Evolutionary conservation across 1,284 basidiomycete genomes (phyloP).

Genomic region (Ustanciosporium gigantosporum): DNA sequence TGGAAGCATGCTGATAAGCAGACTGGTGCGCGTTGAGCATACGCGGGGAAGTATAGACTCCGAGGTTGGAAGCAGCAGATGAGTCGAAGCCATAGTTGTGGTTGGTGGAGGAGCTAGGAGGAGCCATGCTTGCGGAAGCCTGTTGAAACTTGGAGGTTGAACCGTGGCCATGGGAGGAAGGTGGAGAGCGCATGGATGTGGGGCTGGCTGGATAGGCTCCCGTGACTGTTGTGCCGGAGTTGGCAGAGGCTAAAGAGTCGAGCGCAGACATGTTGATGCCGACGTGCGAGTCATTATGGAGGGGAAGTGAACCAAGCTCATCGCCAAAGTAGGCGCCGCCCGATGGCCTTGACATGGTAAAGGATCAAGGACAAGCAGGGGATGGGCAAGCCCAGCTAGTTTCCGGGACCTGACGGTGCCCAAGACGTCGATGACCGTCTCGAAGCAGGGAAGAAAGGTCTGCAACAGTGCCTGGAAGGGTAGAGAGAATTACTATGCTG

Average conservation of each 20-base stretch:
- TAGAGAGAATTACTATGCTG: too few relatives aligned
- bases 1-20: constrained; percentile 1
- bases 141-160: constrained; percentile 1
- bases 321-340: constrained; percentile 30
- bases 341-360: constrained; percentile 35
- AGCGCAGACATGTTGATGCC: constrained; percentile 42
- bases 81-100: constrained; percentile 15
- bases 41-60: constrained; percentile 26
- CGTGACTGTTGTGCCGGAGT: neutral
- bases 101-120: constrained; percentile 4
- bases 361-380: neutral
- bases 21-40: constrained; percentile 15
- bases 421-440: too few relatives aligned
- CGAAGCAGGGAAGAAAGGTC: too few relatives aligned
- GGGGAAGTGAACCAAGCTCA: constrained; percentile 24
- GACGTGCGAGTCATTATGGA: constrained; percentile 36
- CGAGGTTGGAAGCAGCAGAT: constrained; percentile 1
- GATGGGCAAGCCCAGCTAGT: too few relatives aligned
- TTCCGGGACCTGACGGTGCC: too few relatives aligned
- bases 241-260: constrained; percentile 4
- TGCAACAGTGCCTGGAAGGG: too few relatives aligned
- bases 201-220: constrained; percentile 24
- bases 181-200: constrained; percentile 24
- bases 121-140: neutral
- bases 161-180: constrained; percentile 22